phyloP scores from a whole-genome alignment of 345 rosid genomes.

The Corchorus capsularis region DNA sequence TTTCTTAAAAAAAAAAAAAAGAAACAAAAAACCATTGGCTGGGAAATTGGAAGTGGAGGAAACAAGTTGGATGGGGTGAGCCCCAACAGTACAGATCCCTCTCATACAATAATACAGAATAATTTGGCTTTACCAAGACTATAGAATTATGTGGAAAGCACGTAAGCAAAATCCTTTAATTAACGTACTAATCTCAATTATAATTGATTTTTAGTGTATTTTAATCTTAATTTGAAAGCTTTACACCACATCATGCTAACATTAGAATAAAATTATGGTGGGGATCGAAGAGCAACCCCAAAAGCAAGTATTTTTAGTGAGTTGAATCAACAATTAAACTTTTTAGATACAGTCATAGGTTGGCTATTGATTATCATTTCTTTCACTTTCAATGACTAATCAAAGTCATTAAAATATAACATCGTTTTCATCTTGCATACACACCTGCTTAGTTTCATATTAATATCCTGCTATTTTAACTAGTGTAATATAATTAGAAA shows the following conservation, averaged over 20 bases:
- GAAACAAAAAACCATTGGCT: slow-evolving; percentile 11
- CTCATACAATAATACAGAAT: slow-evolving; percentile 6
- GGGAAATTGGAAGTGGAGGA: neutral
- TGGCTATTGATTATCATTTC: slow-evolving; percentile 10
- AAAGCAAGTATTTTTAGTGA: slow-evolving; percentile 1
- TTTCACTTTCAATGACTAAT: slow-evolving; percentile 23
- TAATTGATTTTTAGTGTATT: neutral
- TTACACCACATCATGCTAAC: slow-evolving; percentile 32
- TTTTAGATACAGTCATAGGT: slow-evolving; percentile 13
- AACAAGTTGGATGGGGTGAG: slow-evolving; percentile 27
- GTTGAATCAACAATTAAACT: slow-evolving; percentile 15
- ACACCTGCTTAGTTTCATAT: neutral
- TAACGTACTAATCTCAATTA: neutral
- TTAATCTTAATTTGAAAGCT: slow-evolving; percentile 11
- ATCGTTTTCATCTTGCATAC: neutral
- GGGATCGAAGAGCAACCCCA: slow-evolving; percentile 3
- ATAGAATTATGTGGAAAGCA: slow-evolving; percentile 27
- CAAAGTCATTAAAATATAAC: slow-evolving; percentile 9
- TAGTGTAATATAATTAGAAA: too few species aligned
- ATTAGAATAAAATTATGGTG: slow-evolving; percentile 10
- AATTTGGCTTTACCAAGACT: neutral
- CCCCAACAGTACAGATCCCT: slow-evolving; percentile 20
- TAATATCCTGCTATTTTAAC: too few species aligned
- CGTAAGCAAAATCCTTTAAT: slow-evolving; percentile 8
- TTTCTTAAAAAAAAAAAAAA: too few species aligned